Conservation (phyloP, 176 grass and related monocot species). For the Oropetium thomaeum region DNA sequence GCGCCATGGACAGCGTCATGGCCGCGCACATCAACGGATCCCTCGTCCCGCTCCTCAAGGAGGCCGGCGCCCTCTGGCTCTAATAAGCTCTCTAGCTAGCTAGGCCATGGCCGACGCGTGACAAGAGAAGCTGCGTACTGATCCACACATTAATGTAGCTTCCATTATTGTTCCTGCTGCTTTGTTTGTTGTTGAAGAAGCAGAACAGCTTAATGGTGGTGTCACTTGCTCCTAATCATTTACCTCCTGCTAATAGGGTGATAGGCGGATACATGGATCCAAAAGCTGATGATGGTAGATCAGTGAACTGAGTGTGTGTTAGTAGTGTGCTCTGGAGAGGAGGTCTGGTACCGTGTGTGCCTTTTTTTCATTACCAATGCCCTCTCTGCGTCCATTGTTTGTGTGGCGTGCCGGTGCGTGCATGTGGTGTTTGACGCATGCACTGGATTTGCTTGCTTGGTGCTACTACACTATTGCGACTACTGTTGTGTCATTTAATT, state of each 20-base stretch:
- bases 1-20: slow-evolving; percentile 92
- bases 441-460: slow-evolving; percentile 43
- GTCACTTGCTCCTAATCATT: slow-evolving; percentile 22
- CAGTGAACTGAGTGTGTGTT: neutral
- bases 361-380: slow-evolving; percentile 35
- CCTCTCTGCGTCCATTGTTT: slow-evolving; percentile 27
- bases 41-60: slow-evolving; percentile 90
- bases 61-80: slow-evolving; percentile 95
- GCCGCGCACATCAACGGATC: slow-evolving; percentile 87
- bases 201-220: neutral
- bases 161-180: neutral
- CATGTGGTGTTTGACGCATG: slow-evolving; percentile 37
- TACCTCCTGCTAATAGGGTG: neutral
- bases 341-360: slow-evolving; percentile 36
- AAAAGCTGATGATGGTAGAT: slow-evolving; percentile 12
- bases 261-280: neutral
- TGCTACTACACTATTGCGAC: slow-evolving; percentile 7
- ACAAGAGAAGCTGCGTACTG: neutral
- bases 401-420: slow-evolving; percentile 12
- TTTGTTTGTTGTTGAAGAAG: neutral
- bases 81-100: too few species aligned
- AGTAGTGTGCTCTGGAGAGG: neutral
- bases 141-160: neutral
- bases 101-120: neutral
- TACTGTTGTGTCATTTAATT: slow-evolving; percentile 1